These are phyloP conservation scores for Suhomyces anneliseae DNA, from an alignment of 1,139 yeast genomes.

Conservation along the genomic window DNA sequence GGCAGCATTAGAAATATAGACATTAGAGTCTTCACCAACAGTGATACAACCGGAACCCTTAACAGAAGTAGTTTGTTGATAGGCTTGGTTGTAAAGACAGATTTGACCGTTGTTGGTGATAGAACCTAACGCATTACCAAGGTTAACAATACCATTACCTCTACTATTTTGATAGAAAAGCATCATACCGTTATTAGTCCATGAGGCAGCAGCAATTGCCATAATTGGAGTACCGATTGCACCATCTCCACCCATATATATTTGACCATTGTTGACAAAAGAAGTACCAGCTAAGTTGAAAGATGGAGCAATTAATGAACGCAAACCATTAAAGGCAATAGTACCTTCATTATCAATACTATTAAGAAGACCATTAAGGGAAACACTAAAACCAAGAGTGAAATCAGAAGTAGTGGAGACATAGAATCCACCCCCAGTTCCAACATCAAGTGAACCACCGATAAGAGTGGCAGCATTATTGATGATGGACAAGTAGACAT, in stretches of 20 bases:
- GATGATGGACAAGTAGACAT: slow-evolving; percentile 35
- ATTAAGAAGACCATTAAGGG: slow-evolving; percentile 9
- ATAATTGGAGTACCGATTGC: slow-evolving; percentile 20
- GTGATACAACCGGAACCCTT: slow-evolving; percentile 32
- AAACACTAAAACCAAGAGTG: slow-evolving; percentile 11
- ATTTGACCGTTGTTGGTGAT: slow-evolving; percentile 32
- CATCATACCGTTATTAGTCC: slow-evolving; percentile 28
- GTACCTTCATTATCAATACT: slow-evolving; percentile 14
- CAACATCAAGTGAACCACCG: slow-evolving; percentile 22
- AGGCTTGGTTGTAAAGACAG: slow-evolving; percentile 27
- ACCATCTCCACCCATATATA: slow-evolving; percentile 30
- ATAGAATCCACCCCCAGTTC: slow-evolving; percentile 29
- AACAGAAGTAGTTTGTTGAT: slow-evolving; percentile 26
- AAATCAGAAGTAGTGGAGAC: slow-evolving; percentile 10
- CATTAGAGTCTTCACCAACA: slow-evolving; percentile 22
- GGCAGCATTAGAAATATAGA: slow-evolving; percentile 20
- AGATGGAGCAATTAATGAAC: slow-evolving; percentile 16
- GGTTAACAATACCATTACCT: slow-evolving; percentile 18
- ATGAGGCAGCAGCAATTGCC: slow-evolving; percentile 21
- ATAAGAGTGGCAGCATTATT: slow-evolving; percentile 27
- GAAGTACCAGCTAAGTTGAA: slow-evolving; percentile 21
- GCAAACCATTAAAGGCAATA: slow-evolving; percentile 15
- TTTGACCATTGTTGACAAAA: slow-evolving; percentile 30
- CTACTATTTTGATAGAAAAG: slow-evolving; percentile 24
- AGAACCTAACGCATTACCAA: slow-evolving; percentile 21